Percentiles rank a stretch among this genome's conserved stretches.
Evolutionary conservation across 2,329 filamentous ascomycete species (phyloP).

Genomic region (Xylariales sp.): DNA sequence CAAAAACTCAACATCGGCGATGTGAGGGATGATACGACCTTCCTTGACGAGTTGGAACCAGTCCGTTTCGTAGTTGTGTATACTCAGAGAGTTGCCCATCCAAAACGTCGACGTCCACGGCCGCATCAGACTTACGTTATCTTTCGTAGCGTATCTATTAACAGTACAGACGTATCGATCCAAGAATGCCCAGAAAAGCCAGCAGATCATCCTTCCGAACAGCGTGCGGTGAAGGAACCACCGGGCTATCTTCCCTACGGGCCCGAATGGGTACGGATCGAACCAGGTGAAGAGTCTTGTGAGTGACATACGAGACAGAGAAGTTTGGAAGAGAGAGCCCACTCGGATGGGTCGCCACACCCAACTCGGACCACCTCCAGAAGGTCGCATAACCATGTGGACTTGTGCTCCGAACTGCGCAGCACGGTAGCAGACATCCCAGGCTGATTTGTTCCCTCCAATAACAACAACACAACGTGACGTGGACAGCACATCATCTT

Average conservation of each 20-base stretch:
- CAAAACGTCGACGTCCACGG: slow-evolving; percentile 13
- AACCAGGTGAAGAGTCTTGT: slow-evolving; percentile 13
- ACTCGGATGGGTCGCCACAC: slow-evolving; percentile 9
- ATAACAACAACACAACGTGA: slow-evolving; percentile 12
- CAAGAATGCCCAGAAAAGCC: slow-evolving; percentile 9
- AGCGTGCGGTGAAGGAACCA: slow-evolving; percentile 2
- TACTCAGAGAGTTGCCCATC: slow-evolving; percentile 14
- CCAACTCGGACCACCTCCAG: slow-evolving; percentile 13
- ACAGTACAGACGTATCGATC: slow-evolving; percentile 3
- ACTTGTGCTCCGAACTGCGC: slow-evolving; percentile 10
- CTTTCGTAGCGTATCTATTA: slow-evolving; percentile 5
- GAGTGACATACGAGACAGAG: slow-evolving; percentile 10
- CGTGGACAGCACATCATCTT: slow-evolving; percentile 1
- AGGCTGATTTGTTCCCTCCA: slow-evolving; percentile 16
- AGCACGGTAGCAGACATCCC: slow-evolving; percentile 14
- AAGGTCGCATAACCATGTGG: slow-evolving; percentile 16
- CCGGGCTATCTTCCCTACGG: background rate
- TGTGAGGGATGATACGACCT: slow-evolving; percentile 11
- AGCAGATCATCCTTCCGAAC: slow-evolving; percentile 7
- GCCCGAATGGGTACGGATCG: slow-evolving; percentile 7
- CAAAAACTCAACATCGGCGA: slow-evolving; percentile 9
- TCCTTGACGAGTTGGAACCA: slow-evolving; percentile 12
- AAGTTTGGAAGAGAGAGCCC: slow-evolving; percentile 3
- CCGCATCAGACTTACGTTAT: slow-evolving; percentile 1
- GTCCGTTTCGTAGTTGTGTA: slow-evolving; percentile 13